Base-by-base conservation (phyloP, 129 eudicot species). In the Oenanthe sinensis region DNA sequence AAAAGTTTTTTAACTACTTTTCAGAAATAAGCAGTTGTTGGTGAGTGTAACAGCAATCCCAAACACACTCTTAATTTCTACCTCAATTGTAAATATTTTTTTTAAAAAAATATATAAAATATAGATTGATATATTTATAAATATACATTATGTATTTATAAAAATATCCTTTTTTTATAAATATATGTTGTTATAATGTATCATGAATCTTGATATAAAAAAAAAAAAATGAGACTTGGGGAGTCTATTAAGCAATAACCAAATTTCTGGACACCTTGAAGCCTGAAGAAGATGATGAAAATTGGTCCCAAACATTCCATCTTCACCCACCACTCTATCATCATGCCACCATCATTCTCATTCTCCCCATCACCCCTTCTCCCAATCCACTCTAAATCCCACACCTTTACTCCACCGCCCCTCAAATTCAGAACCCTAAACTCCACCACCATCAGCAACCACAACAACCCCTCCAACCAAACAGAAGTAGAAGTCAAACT, bases 401-500 rank as follows among this genome's bases (percentile, higher is more conserved):
- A 5, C 44, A 63, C 36, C 30, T 40, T 65, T 42, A 13, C n/a
- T 11, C n/a, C 45, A 13, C 83, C 69, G 26, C 77, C 42, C 22
- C 58, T 78, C 49, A 30, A 80, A n/a, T 77, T 43, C 5, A 22
- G 8, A 74, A 74, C 77, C 77, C 77, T 74, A 46, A 46, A 46
- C n/a, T 24, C 19, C 60, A 46, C 42, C 60, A 6, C 77, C 46
- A 33, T 2, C 58, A 14, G 3, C 80, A 37, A 4, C 68, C 70
- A 63, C 75, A 24, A 4, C 44, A 75, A 74, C 71, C 58, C 15
- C 81, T 52, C 8, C 54, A 58, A 55, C 39, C 58, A 47, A 8
- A 91, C 88, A 96, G 98, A 95, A 79, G 87, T 91, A 4, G 98
- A 95, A 84, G 96, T 95, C 19, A 95, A 95, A 77, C 93, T 91